A percentile compares a stretch with the other conserved stretches of the same genome.
Evolutionary conservation across 257 asterid genomes (phyloP).

Genomic region (Datura wrightii): DNA sequence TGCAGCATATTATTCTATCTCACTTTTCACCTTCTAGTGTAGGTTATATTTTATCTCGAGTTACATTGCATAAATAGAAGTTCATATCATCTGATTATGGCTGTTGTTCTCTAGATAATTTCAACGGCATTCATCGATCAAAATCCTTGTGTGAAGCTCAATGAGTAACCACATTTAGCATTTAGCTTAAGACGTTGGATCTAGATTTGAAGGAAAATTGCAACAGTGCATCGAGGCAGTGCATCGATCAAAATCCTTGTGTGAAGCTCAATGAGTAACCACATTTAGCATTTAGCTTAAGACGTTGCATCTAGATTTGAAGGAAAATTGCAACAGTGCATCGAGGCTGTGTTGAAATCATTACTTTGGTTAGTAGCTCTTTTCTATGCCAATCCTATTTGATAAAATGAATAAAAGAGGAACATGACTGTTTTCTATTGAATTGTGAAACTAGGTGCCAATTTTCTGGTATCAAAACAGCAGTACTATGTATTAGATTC

Average conservation of each 20-base stretch:
- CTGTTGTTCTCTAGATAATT: background rate
- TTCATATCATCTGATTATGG: background rate
- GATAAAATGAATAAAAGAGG: background rate
- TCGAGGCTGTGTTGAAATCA: background rate
- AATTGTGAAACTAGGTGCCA: background rate
- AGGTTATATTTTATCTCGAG: background rate
- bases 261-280: background rate
- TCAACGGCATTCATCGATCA: background rate
- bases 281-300: background rate
- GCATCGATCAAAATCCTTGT: background rate
- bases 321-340: background rate
- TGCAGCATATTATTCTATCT: background rate
- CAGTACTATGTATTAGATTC: too few species aligned
- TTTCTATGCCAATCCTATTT: too few species aligned
- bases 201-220: too few species aligned
- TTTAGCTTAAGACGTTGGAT: too few species aligned
- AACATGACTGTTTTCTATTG: background rate
- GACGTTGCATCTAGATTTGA: background rate
- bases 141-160: background rate
- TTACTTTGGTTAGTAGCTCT: background rate
- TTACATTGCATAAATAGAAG: background rate
- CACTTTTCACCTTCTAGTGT: background rate
- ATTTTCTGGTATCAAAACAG: background rate
- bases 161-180: background rate
- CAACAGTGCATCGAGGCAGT: too few species aligned